A percentile compares a stretch with the other conserved stretches of the same genome.
These are phyloP conservation scores for Ustilago cynodontis DNA, from an alignment of 1,284 basidiomycete species.

Conservation along the genomic window DNA sequence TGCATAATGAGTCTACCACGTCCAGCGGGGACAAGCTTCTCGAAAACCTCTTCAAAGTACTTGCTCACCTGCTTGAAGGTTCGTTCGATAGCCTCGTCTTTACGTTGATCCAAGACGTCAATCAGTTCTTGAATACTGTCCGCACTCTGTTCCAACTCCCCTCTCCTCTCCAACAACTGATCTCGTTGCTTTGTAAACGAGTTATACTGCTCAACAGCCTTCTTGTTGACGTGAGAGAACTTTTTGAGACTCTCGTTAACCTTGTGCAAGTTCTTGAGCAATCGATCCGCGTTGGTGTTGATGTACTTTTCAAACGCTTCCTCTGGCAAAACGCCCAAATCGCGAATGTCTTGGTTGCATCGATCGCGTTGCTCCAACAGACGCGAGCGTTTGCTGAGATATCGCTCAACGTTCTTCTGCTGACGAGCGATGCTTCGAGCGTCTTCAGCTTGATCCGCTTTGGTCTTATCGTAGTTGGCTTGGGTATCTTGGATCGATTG, in stretches of 20 bases:
- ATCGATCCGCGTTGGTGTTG: conserved; percentile 81
- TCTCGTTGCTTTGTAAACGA: conserved; percentile 98
- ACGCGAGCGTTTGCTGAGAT: conserved; percentile 89
- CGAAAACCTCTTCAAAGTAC: conserved; percentile 97
- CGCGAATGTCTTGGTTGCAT: conserved; percentile 91
- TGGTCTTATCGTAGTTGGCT: conserved; percentile 79
- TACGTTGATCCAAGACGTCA: conserved; percentile 91
- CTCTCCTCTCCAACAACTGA: conserved; percentile 84
- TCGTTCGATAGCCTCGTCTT: conserved; percentile 97
- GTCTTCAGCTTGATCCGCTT: conserved; percentile 86
- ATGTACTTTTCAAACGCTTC: conserved; percentile 97
- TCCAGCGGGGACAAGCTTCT: conserved; percentile 94
- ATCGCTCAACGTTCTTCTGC: conserved; percentile 94
- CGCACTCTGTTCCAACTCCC: conserved; percentile 90
- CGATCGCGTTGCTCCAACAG: conserved; percentile 87
- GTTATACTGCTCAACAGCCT: conserved; percentile 97
- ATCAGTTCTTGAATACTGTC: conserved; percentile 94
- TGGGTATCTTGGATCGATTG: conserved; percentile 78
- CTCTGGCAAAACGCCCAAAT: conserved; percentile 94
- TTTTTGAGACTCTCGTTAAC: conserved; percentile 94
- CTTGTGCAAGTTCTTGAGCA: conserved; percentile 88
- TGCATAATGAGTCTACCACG: conserved; percentile 92
- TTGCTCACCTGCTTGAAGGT: conserved; percentile 98
- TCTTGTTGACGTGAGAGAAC: conserved; percentile 98
- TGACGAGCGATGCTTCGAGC: conserved; percentile 85